Base-by-base conservation (phyloP, 345 rosid species). In the Euclidium syriacum region DNA sequence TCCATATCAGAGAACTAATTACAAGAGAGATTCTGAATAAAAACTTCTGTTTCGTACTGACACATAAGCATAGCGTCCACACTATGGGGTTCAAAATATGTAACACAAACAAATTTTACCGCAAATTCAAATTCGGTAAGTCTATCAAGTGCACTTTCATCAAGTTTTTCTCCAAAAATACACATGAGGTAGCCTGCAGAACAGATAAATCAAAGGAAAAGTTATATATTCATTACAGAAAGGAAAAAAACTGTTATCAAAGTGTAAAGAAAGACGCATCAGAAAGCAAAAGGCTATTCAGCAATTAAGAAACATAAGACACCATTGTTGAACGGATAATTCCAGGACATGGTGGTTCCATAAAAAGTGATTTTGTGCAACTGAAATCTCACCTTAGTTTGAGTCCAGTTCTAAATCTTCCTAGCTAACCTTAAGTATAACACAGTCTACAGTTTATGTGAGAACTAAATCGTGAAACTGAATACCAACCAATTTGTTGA, bases 111-210 rank as follows among this genome's bases (percentile, higher is more conserved):
- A 56, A 7, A 64, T 75, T 81, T 70, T 75, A 86, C 98, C 64
- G 81, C 82, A 72, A 85, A 91, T 63, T 85, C 94, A 77, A 85
- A 82, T 67, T 68, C 91, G 51, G 73, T 76, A 73, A 76, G 81
- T 71, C 74, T 75, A 17, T 60, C 72, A 41, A 82, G 73, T 23
- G 78, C 66, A 52, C 60, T 62, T 56, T 85, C 87, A 74, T 85
- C 95, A 64, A 81, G 77, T 43, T 85, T 84, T 72, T 82, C 91
- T 70, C 83, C 87, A 76, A 79, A 81, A 66, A 89, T 65, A 67
- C 98, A 92, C 76, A 92, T 80, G 75, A 92, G 79, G 75, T 92
- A 92, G 70, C 96, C 98, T 83, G 68, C 62, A 73, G 39, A 52
- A 52, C 58, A 55, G 30, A 49, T 20, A 25, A 44, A 43, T 20